A percentile compares a stretch with the other conserved stretches of the same genome.
These are phyloP conservation scores for Tieghemostelium lacteum DNA, from an alignment of 78 protist genomes.

Conservation along the genomic window DNA sequence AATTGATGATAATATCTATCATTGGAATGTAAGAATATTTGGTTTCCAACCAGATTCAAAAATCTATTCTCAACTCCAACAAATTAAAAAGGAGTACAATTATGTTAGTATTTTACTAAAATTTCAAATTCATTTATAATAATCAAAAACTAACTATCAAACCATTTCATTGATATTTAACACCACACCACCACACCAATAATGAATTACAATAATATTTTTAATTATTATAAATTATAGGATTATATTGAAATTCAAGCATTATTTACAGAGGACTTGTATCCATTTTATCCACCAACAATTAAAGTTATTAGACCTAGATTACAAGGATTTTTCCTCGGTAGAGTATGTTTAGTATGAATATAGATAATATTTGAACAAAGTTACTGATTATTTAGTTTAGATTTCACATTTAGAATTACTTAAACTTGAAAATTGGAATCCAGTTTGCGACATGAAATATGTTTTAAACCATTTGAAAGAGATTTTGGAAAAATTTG, in stretches of 20 bases:
- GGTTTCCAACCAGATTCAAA: slow-evolving; percentile 41
- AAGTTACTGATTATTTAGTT: too few species aligned
- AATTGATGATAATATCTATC: slow-evolving; percentile 82
- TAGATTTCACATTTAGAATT: slow-evolving; percentile 74
- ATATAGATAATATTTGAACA: too few species aligned
- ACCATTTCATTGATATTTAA: background rate
- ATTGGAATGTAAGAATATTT: slow-evolving; percentile 82
- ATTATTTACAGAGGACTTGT: slow-evolving; percentile 70
- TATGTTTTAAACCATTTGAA: slow-evolving; percentile 52
- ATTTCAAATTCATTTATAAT: background rate
- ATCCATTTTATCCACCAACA: slow-evolving; percentile 86
- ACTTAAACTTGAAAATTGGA: slow-evolving; percentile 72
- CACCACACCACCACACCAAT: too few species aligned
- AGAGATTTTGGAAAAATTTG: slow-evolving; percentile 48
- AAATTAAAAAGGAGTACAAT: slow-evolving; percentile 48
- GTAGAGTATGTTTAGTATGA: slow-evolving; percentile 24
- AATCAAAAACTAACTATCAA: background rate
- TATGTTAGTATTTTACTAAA: slow-evolving; percentile 27
- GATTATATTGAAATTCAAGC: slow-evolving; percentile 72
- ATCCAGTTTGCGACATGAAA: slow-evolving; percentile 75
- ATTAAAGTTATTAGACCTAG: slow-evolving; percentile 72
- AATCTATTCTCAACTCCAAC: slow-evolving; percentile 52
- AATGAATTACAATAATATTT: background rate
- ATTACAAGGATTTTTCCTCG: slow-evolving; percentile 73
- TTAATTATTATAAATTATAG: background rate